Evolutionary conservation across 805 yeast species (phyloP).

Genomic region (Zygosaccharomyces gambellarensis): DNA sequence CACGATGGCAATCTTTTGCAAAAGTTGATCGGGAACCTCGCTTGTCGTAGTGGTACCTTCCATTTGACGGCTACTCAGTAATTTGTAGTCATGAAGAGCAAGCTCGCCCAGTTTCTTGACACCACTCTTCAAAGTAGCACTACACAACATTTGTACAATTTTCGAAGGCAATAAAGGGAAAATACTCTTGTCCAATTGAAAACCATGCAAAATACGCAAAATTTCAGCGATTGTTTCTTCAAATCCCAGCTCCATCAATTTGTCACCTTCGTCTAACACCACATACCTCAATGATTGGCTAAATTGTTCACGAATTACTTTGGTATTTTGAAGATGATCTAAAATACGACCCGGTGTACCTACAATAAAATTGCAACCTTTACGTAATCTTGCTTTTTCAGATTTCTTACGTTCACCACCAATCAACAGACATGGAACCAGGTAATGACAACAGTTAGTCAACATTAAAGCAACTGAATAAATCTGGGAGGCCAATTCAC

Average conservation of each 20-base stretch:
- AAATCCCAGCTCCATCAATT: slow-evolving; percentile 91
- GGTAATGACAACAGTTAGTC: slow-evolving; percentile 70
- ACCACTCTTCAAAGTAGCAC: slow-evolving; percentile 84
- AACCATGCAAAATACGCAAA: slow-evolving; percentile 51
- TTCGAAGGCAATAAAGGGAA: slow-evolving; percentile 60
- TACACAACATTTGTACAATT: slow-evolving; percentile 79
- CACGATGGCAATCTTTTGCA: slow-evolving; percentile 74
- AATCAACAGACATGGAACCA: slow-evolving; percentile 93
- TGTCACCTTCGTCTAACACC: slow-evolving; percentile 95
- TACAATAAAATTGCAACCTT: slow-evolving; percentile 92
- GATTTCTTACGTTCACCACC: slow-evolving; percentile 98
- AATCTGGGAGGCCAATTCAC: slow-evolving; percentile 91
- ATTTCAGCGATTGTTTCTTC: slow-evolving; percentile 87
- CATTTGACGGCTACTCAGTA: slow-evolving; percentile 44
- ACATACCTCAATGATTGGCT: slow-evolving; percentile 74
- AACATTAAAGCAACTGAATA: slow-evolving; percentile 72
- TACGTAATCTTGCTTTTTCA: slow-evolving; percentile 91
- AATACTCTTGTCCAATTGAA: slow-evolving; percentile 35
- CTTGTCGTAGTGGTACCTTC: slow-evolving; percentile 20
- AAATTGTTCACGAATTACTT: slow-evolving; percentile 51
- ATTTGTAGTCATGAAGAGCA: slow-evolving; percentile 66
- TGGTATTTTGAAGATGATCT: slow-evolving; percentile 90
- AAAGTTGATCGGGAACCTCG: slow-evolving; percentile 84
- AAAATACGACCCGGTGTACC: slow-evolving; percentile 96
- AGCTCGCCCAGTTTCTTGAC: slow-evolving; percentile 79